These are phyloP conservation scores for Phytophthora tentaculata DNA, from an alignment of 352 stramenopile genomes.

Conservation along the genomic window DNA sequence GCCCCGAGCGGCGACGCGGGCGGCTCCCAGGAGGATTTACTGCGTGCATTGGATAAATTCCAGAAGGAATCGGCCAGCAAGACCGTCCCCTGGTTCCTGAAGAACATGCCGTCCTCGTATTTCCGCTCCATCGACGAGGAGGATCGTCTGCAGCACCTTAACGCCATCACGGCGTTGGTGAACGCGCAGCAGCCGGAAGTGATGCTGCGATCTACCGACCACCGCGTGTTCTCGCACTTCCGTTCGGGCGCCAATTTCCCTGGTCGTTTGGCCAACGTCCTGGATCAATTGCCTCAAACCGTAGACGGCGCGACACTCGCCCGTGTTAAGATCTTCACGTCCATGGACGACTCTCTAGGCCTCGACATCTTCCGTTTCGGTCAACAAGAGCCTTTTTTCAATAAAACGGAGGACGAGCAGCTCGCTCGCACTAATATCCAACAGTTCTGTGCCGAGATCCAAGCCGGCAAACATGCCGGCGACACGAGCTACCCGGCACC, in stretches of 20 bases:
- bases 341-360: constrained; percentile 81
- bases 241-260: constrained; percentile 81
- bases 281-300: constrained; percentile 69
- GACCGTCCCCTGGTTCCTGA: constrained; percentile 89
- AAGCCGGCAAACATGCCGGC: constrained; percentile 70
- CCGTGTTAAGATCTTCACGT: constrained; percentile 92
- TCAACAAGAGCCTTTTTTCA: constrained; percentile 75
- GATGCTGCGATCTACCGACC: constrained; percentile 79
- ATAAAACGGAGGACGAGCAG: constrained; percentile 66
- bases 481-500: constrained; percentile 61
- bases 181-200: constrained; percentile 82
- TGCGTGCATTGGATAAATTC: constrained; percentile 67
- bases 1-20: constrained; percentile 14
- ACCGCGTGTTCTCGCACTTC: constrained; percentile 86
- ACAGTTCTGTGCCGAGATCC: constrained; percentile 72
- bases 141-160: constrained; percentile 86
- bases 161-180: constrained; percentile 85
- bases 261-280: constrained; percentile 71
- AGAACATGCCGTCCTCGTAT: constrained; percentile 91
- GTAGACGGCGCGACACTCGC: constrained; percentile 70
- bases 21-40: constrained; percentile 49
- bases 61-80: constrained; percentile 72
- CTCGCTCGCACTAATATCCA: constrained; percentile 61
- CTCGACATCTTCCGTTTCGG: constrained; percentile 90
- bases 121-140: constrained; percentile 88